Percentiles rank a stretch among this genome's conserved stretches.
These are phyloP conservation scores for Penicillium riverlandense DNA, from an alignment of 495 filamentous ascomycete genomes.

Conservation along the genomic window DNA sequence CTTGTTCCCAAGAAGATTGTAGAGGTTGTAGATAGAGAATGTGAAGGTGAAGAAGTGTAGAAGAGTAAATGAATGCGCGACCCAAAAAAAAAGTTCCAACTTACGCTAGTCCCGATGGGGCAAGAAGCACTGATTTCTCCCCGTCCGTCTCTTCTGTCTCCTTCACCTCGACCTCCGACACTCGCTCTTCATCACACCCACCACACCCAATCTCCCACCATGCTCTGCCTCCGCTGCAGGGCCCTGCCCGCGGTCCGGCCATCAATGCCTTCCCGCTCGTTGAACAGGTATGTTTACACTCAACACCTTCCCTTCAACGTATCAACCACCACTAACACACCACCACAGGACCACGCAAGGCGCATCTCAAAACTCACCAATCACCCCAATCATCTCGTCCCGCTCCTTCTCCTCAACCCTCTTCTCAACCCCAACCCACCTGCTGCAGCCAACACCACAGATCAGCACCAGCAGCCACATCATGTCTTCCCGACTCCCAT, in stretches of 20 bases:
- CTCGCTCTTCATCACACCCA: too few relatives aligned
- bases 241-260: conserved; percentile 22
- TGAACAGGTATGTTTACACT: conserved; percentile 15
- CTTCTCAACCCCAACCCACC: conserved; percentile 22
- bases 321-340: conserved; percentile 1
- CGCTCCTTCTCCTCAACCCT: conserved; percentile 17
- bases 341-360: neutral
- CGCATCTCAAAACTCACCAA: too few relatives aligned
- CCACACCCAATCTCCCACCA: conserved; percentile 6
- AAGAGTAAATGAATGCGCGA: conserved; percentile 9
- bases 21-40: neutral
- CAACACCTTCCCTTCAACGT: neutral
- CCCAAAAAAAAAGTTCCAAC: conserved; percentile 20
- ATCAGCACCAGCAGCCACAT: conserved; percentile 12
- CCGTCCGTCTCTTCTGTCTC: conserved; percentile 1
- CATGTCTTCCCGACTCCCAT: conserved; percentile 11
- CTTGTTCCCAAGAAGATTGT: neutral
- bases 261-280: conserved; percentile 9
- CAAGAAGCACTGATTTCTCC: neutral
- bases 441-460: too few relatives aligned
- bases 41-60: conserved; percentile 1
- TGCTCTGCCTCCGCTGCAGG: conserved; percentile 29
- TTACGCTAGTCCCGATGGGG: conserved; percentile 20
- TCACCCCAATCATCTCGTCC: conserved; percentile 6
- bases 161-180: too few relatives aligned